phyloP scores from a whole-genome alignment of 1,139 yeast genomes.

The Casaregolazyma suthepensis region DNA sequence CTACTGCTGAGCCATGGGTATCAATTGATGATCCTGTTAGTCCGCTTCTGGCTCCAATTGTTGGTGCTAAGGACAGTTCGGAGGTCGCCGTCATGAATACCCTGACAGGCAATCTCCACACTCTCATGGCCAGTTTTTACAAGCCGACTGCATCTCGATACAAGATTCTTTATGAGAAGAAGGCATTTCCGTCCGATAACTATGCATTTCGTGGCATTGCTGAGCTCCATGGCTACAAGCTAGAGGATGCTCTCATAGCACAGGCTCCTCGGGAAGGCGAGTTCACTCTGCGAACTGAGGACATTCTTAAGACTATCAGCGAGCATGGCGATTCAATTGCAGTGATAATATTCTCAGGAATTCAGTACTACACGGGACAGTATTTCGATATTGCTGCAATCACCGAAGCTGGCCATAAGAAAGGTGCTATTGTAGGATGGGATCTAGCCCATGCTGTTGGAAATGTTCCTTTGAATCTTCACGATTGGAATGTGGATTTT shows the following conservation, averaged over 20 bases:
- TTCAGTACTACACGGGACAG: constrained; percentile 92
- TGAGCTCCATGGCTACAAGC: constrained; percentile 51
- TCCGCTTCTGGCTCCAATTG: constrained; percentile 62
- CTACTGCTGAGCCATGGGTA: constrained; percentile 60
- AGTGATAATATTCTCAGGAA: constrained; percentile 74
- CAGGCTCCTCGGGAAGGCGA: constrained; percentile 53
- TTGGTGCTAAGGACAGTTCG: constrained; percentile 56
- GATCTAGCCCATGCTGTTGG: constrained; percentile 95
- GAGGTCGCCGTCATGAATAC: constrained; percentile 91
- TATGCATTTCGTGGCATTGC: constrained; percentile 79
- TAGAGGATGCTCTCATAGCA: constrained; percentile 58
- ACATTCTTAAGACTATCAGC: constrained; percentile 54
- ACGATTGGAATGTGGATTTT: constrained; percentile 87
- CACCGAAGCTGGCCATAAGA: constrained; percentile 51
- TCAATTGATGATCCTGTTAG: constrained; percentile 73
- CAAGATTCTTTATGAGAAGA: constrained; percentile 76
- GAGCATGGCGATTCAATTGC: constrained; percentile 59
- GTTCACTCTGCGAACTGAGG: constrained; percentile 53
- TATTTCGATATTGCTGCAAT: constrained; percentile 64
- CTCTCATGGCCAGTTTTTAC: constrained; percentile 68
- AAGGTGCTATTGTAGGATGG: constrained; percentile 76
- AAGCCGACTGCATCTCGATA: constrained; percentile 53
- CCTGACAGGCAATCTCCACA: constrained; percentile 73
- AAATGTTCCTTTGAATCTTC: constrained; percentile 67
- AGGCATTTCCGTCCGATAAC: constrained; percentile 88